Percentiles rank a stretch among this genome's conserved stretches.
Evolutionary conservation across 179 eudicot species (phyloP).

Genomic region (Carnegiea gigantea): DNA sequence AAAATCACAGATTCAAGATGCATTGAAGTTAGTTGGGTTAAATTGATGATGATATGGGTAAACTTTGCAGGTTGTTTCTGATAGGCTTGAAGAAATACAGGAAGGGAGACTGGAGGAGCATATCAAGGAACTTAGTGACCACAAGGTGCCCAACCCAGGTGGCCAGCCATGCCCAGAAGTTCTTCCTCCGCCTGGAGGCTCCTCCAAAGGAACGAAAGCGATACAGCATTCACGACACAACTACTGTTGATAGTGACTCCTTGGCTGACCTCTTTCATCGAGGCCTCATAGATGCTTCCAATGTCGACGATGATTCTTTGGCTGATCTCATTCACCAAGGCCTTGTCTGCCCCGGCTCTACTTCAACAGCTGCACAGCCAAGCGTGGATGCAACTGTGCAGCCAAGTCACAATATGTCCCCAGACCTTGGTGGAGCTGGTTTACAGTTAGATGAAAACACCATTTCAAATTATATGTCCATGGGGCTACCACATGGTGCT

Average conservation of each 20-base stretch:
- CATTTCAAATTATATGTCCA: no score
- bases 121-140: conserved; percentile 1
- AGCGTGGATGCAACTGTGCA: no score
- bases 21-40: no score
- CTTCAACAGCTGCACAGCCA: no score
- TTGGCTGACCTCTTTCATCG: neutral
- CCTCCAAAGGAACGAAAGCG: neutral
- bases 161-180: conserved; percentile 34
- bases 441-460: no score
- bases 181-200: neutral
- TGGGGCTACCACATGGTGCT: no score
- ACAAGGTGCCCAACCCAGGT: conserved; percentile 21
- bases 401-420: no score
- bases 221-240: conserved; percentile 19
- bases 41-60: no score
- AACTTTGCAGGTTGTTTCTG: conserved; percentile 20
- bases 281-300: neutral
- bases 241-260: neutral
- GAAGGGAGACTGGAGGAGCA: conserved; percentile 19
- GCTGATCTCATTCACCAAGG: neutral
- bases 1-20: no score
- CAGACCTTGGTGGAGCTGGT: no score
- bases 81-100: neutral
- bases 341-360: neutral
- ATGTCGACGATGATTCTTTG: neutral